Evolutionary conservation across 139 green algal genomes (phyloP), one percentile per base, ranked within the genome.

Genomic region (Spirogloea muscicola): DNA sequence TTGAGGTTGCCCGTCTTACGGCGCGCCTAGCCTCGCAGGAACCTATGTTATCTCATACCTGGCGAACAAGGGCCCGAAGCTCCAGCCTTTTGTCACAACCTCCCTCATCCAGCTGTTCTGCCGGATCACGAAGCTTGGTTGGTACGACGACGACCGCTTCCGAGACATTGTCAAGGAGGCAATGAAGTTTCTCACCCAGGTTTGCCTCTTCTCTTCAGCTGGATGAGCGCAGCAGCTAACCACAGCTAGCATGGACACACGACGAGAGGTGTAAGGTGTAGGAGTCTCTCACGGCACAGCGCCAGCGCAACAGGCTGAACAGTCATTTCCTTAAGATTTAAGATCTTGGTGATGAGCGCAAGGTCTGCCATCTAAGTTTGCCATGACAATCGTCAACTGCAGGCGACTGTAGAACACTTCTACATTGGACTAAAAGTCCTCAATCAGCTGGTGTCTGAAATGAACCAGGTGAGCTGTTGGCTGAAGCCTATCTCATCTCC

Each of bases 101-200:
- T 84, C 77, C 2, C 77, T 95, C 29, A 70, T 92, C 27, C 89
- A 91, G 85, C 85, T 99, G 74, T 84, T 99, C 63, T 95, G 87
- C 69, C 91, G 94, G 55, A 92, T 91, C 38, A 91, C 88, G 39
- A 98, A 98, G 85, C 85, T 98, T 31, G 91, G 88, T 9, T 99
- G 94, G 94, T 96, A 95, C 68, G 92, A 98, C 34, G 49, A 76
- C 16, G 92, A 97, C 18, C 77, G 75, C 27, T 86, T 91, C 39
- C 74, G 86, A 0, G 83, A 84, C 46, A 92, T 97, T 31, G 90
- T 94, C n/a, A 89, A 94, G 1, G 93, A 97, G 41, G 85, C 83
- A 16, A 91, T 91, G 72, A 79, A 74, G 25, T 86, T 91, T 38
- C 68, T 95, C 3, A 72, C 87, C n/a, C 61, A 82, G 74, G 74